A percentile compares a stretch with the other conserved stretches of the same genome.
Evolutionary conservation across 225 moss, liverwort and hornwort genomes (phyloP).

Genomic region (Rhytidiadelphus loreus): DNA sequence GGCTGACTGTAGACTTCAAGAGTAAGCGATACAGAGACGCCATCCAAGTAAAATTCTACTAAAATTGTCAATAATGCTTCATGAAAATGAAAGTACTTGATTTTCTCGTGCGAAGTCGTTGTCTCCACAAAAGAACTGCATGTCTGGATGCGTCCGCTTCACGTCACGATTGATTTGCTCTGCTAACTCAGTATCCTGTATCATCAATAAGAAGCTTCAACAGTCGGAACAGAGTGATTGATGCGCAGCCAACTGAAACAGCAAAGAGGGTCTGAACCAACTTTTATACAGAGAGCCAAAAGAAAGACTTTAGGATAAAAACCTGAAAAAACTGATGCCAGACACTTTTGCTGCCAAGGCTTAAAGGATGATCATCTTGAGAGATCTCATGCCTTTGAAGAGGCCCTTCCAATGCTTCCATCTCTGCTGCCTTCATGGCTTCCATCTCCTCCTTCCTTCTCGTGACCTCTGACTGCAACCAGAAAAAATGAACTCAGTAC

Average conservation of each 20-base stretch:
- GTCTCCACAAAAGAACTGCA: slow-evolving; percentile 95
- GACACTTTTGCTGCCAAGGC: slow-evolving; percentile 80
- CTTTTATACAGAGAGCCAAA: background rate
- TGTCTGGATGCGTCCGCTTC: slow-evolving; percentile 91
- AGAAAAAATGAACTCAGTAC: background rate
- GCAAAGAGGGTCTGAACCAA: background rate
- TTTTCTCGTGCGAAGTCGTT: slow-evolving; percentile 71
- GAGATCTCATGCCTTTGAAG: slow-evolving; percentile 78
- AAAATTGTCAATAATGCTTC: background rate
- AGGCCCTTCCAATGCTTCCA: slow-evolving; percentile 62
- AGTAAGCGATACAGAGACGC: background rate
- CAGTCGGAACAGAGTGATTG: background rate
- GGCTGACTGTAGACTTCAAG: background rate
- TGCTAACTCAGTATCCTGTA: slow-evolving; percentile 83
- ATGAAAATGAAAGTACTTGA: slow-evolving; percentile 34
- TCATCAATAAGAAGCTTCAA: background rate
- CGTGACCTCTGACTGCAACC: slow-evolving; percentile 79
- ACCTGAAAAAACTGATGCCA: slow-evolving; percentile 99
- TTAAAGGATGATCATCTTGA: slow-evolving; percentile 88
- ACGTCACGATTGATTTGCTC: slow-evolving; percentile 97
- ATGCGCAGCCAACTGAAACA: background rate
- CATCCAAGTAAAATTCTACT: background rate
- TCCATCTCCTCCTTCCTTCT: slow-evolving; percentile 76
- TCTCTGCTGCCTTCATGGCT: slow-evolving; percentile 70
- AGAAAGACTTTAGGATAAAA: background rate